A percentile compares a stretch with the other conserved stretches of the same genome.
Conservation (phyloP, 306 rosid species). For the Medicago truncatula region MtrunA17r5.0-ANR NC_053045.1:55422001-55422500, state of each 20-base stretch:
- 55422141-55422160: too few relatives aligned
- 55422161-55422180: not conserved
- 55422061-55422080: too few relatives aligned
- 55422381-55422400: constrained; percentile 16
- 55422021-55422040: too few relatives aligned
- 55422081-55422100: too few relatives aligned
- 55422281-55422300: too few relatives aligned
- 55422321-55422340: not conserved
- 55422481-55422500: not conserved
- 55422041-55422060: too few relatives aligned
- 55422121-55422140: not conserved
- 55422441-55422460: not conserved
- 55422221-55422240: constrained; percentile 1
- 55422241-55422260: not conserved
- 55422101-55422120: too few relatives aligned
- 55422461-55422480: not conserved
- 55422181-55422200: constrained; percentile 27
- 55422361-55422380: constrained; percentile 19
- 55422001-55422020: too few relatives aligned
- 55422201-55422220: constrained; percentile 6
- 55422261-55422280: not conserved
- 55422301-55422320: not conserved
- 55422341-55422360: not conserved
- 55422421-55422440: not conserved
- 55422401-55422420: not conserved